Evolutionary conservation across 192 early-diverging fungal species (phyloP).

Genomic region (Rhizoclosmatium globosum): DNA sequence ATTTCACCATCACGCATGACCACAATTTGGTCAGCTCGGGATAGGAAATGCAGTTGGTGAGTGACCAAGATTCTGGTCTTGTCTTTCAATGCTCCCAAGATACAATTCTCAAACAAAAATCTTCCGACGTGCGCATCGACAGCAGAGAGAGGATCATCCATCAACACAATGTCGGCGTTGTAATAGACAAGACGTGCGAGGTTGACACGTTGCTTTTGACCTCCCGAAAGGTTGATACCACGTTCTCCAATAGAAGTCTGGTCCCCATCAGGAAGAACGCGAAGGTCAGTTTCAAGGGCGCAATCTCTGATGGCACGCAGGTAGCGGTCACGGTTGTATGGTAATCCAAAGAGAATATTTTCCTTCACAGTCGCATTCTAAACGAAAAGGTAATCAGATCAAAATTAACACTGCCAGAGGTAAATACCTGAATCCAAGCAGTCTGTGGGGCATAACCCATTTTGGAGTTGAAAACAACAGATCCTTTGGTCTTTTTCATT

Average conservation of each 20-base stretch:
- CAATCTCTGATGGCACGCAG: constrained; percentile 72
- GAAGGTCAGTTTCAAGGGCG: constrained; percentile 74
- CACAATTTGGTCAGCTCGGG: constrained; percentile 77
- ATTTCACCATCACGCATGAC: constrained; percentile 78
- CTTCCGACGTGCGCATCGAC: constrained; percentile 74
- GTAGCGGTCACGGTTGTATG: constrained; percentile 70
- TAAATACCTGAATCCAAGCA: constrained; percentile 82
- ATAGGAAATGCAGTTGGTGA: constrained; percentile 81
- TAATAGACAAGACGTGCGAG: constrained; percentile 83
- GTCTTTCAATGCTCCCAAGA: constrained; percentile 66
- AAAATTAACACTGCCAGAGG: not conserved
- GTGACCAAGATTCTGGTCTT: constrained; percentile 91
- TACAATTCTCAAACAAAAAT: constrained; percentile 82
- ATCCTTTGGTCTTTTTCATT: constrained; percentile 53
- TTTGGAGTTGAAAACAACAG: constrained; percentile 65
- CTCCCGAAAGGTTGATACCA: constrained; percentile 67
- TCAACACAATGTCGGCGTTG: constrained; percentile 76
- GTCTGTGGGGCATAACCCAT: constrained; percentile 84
- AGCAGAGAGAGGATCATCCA: constrained; percentile 90
- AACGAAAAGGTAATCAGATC: not conserved
- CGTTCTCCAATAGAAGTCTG: constrained; percentile 61
- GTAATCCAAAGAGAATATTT: constrained; percentile 77
- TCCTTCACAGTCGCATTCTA: constrained; percentile 64
- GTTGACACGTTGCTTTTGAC: constrained; percentile 87
- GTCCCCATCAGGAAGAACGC: constrained; percentile 72